Conservation (phyloP, 441 rosid species). For the Syzygium syzygioides region DNA sequence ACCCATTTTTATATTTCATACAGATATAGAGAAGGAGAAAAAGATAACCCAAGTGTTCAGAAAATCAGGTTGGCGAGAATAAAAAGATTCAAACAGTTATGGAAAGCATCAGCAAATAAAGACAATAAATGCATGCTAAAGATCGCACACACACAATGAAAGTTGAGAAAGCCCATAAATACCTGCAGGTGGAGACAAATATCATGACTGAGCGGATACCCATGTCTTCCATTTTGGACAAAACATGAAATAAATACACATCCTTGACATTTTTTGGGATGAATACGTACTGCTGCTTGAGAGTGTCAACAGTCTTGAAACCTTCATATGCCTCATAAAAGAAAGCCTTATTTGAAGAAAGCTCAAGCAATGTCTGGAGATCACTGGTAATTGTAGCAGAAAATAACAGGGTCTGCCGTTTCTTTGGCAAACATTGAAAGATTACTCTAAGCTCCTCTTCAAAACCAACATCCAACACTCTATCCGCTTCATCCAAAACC, state of each 20-base stretch:
- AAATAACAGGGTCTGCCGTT: conserved; percentile 77
- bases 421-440: conserved; percentile 70
- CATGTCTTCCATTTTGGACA: conserved; percentile 82
- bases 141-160: neutral
- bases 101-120: neutral
- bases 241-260: conserved; percentile 63
- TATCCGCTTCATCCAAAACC: conserved; percentile 95
- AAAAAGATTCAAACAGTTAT: neutral
- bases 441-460: conserved; percentile 72
- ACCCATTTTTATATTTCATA: neutral
- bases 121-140: neutral
- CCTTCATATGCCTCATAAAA: conserved; percentile 97
- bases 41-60: neutral
- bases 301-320: conserved; percentile 81
- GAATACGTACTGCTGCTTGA: conserved; percentile 70
- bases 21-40: neutral
- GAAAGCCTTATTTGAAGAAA: conserved; percentile 82
- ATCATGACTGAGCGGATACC: conserved; percentile 85
- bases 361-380: conserved; percentile 58
- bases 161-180: neutral
- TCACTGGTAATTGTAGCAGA: conserved; percentile 94
- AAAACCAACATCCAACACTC: conserved; percentile 93
- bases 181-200: conserved; percentile 97
- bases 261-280: conserved; percentile 78
- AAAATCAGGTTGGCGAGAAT: neutral